Base-by-base conservation (phyloP, 768 basidiomycete genomes). In the Lepiota subincarnata region DNA sequence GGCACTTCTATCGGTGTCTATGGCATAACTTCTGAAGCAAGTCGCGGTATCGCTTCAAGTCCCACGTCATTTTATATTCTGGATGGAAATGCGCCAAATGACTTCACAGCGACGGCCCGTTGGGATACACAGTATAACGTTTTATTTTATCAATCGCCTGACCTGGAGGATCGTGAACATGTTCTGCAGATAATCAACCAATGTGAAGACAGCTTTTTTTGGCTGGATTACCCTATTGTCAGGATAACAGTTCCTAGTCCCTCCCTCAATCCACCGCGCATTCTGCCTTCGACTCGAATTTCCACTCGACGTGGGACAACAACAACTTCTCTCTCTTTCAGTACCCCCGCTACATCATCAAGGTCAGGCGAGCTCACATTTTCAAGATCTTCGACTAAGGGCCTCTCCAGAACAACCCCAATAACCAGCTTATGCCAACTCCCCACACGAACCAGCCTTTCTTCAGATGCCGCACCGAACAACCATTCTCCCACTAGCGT, bases 1-100 rank as follows among this genome's bases (percentile, higher is more conserved):
- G 51, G 51, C 10, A 26, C 51, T 4, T 45, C 51, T 20, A 45
- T 53, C 12, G 44, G 36, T 53, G 51, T 53, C 43, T 53, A 53
- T 8, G 44, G 51, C 24, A 53, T 36, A n/a, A 22, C 46, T 10
- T 53, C 51, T 53, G 2, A 35, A 10, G 19, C 10, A 10, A 6
- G 10, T 14, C 31, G 31, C 10, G 7, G 36, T 18, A 42, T 24
- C 22, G 24, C 42, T 12, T 10, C 26, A 2, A 44, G 44, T 6
- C 38, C 44, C n/a, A 45, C 35, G 16, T 53, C 51, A 16, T 20
- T 26, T 16, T 53, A 53, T 39, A 39, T 37, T 24, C 18, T 53
- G 16, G 44, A 53, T 39, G 36, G 43, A 18, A 24, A 24, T 19
- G 10, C 26, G 11, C 20, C 26, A 12, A 26, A 3, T 16, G 22